These are phyloP conservation scores for Colletotrichum liriopes DNA, from an alignment of 2,329 filamentous ascomycete species.

Conservation along the genomic window DNA sequence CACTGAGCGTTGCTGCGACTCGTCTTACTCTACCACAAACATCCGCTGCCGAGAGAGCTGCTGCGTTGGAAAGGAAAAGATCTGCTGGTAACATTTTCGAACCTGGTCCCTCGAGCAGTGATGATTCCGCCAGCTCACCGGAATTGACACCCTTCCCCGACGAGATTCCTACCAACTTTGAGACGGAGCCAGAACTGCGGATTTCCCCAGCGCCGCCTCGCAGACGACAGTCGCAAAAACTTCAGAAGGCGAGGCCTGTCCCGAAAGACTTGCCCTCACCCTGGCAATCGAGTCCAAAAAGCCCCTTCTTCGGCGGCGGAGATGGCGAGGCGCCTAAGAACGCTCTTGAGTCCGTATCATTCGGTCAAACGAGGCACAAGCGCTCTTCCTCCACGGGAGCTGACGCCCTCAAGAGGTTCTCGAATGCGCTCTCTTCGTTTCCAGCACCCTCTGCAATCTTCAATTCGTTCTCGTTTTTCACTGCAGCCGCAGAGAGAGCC, in stretches of 20 bases:
- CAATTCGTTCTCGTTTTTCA: conserved; percentile 43
- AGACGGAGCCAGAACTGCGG: conserved; percentile 33
- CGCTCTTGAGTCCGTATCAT: conserved; percentile 60
- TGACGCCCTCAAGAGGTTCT: conserved; percentile 71
- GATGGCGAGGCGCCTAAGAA: conserved; percentile 49
- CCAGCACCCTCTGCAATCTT: conserved; percentile 41
- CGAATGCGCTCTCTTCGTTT: conserved; percentile 71
- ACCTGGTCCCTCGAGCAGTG: conserved; percentile 26
- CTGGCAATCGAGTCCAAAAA: conserved; percentile 61
- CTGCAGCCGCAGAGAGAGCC: conserved; percentile 37
- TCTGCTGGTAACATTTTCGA: conserved; percentile 55
- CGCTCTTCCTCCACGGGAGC: conserved; percentile 71
- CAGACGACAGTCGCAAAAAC: conserved; percentile 32
- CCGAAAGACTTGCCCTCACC: conserved; percentile 49
- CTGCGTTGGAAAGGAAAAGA: conserved; percentile 64
- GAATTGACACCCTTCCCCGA: conserved; percentile 41
- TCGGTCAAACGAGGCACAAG: conserved; percentile 62
- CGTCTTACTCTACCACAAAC: conserved; percentile 69
- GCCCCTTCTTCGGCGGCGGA: conserved; percentile 52
- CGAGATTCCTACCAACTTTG: conserved; percentile 38
- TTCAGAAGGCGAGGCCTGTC: conserved; percentile 32
- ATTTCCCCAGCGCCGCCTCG: conserved; percentile 30
- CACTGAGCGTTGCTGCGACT: conserved; percentile 71
- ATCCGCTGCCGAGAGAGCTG: conserved; percentile 71
- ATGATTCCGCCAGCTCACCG: conserved; percentile 39